Evolutionary conservation across 2,329 filamentous ascomycete genomes (phyloP).

Genomic region (Scedosporium aurantiacum): DNA sequence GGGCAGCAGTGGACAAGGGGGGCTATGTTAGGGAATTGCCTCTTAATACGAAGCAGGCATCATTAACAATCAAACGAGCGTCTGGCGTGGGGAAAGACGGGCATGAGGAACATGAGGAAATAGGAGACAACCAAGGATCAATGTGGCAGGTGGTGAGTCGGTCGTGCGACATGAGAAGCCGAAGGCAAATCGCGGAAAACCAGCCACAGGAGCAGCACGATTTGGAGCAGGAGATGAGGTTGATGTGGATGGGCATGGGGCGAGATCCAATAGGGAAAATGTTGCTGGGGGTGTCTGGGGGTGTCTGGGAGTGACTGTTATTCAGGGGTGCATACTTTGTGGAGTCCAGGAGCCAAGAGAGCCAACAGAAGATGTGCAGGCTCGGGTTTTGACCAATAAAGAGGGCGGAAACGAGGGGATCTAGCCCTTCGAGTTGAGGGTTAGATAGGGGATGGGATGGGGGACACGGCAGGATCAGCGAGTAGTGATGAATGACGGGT

Average conservation of each 20-base stretch:
- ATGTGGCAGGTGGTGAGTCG: not conserved
- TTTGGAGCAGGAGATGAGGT: constrained; percentile 3
- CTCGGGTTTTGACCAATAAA: not conserved
- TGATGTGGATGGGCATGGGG: constrained; percentile 10
- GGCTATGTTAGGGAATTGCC: not conserved
- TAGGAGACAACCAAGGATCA: not conserved
- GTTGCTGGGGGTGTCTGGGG: constrained; percentile 10
- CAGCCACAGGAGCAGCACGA: not conserved
- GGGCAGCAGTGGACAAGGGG: not conserved
- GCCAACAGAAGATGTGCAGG: not conserved
- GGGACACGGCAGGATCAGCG: too few species aligned
- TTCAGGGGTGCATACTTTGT: not conserved
- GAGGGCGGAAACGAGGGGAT: too few species aligned
- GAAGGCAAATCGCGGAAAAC: not conserved
- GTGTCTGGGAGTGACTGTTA: constrained; percentile 4
- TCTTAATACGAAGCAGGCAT: not conserved
- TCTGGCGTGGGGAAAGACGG: not conserved
- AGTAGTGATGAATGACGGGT: too few species aligned
- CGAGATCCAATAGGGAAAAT: constrained; percentile 11
- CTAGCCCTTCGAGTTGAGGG: too few species aligned
- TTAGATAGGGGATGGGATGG: too few species aligned
- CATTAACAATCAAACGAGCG: not conserved
- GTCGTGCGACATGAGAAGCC: not conserved
- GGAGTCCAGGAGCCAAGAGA: constrained; percentile 9
- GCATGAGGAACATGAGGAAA: not conserved